phyloP scores from a whole-genome alignment of 2,329 filamentous ascomycete genomes.

The Rhytidhysteron rufulum region DNA sequence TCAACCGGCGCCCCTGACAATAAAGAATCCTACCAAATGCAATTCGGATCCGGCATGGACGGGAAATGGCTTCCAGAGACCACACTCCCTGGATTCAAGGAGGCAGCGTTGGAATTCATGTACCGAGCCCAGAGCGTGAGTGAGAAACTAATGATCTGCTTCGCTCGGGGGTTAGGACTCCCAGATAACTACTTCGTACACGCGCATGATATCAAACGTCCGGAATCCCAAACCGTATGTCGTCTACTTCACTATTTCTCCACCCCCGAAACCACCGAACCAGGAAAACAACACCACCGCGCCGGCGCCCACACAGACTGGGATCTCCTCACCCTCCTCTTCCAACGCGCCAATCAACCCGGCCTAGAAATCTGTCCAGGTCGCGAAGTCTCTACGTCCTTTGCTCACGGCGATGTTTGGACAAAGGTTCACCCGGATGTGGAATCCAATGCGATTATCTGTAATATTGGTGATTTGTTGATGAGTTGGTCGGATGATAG shows the following conservation, averaged over 20 bases:
- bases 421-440: slow-evolving; percentile 55
- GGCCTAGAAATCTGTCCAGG: slow-evolving; percentile 65
- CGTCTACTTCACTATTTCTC: slow-evolving; percentile 54
- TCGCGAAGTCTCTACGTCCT: slow-evolving; percentile 56
- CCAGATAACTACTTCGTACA: slow-evolving; percentile 54
- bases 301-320: slow-evolving; percentile 63
- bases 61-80: slow-evolving; percentile 48
- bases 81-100: slow-evolving; percentile 48
- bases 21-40: slow-evolving; percentile 62
- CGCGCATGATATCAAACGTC: slow-evolving; percentile 48
- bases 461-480: slow-evolving; percentile 63
- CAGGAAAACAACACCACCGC: slow-evolving; percentile 49
- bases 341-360: slow-evolving; percentile 58
- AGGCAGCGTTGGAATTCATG: slow-evolving; percentile 51
- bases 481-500: slow-evolving; percentile 66
- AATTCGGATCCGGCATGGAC: slow-evolving; percentile 50
- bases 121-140: slow-evolving; percentile 49
- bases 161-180: slow-evolving; percentile 56
- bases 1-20: slow-evolving; percentile 57
- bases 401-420: slow-evolving; percentile 59
- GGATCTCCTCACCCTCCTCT: slow-evolving; percentile 60
- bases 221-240: slow-evolving; percentile 54
- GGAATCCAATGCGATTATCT: slow-evolving; percentile 51
- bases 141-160: slow-evolving; percentile 56
- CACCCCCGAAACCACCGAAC: slow-evolving; percentile 31